phyloP scores from a whole-genome alignment of 2,329 filamentous ascomycete species.

The Sclerotinia nivalis region DNA sequence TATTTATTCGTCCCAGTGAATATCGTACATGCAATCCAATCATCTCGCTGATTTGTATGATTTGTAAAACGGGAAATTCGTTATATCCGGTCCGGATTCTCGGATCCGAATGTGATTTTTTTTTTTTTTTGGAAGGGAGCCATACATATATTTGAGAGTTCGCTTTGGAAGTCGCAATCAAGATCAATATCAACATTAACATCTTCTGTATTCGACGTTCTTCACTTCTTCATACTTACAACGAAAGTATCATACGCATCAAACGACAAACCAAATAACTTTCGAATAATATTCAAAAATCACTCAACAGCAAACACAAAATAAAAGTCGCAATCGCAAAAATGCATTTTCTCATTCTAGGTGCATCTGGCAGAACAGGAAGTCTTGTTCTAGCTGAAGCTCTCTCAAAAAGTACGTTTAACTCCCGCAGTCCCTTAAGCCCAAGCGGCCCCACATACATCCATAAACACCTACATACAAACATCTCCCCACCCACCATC shows the following conservation, averaged over 20 bases:
- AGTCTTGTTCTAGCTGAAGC: slow-evolving; percentile 46
- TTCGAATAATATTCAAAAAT: background rate
- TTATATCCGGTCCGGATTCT: background rate
- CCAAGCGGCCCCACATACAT: background rate
- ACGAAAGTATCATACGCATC: background rate
- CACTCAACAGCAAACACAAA: background rate
- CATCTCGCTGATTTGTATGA: background rate
- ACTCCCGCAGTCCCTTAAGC: background rate
- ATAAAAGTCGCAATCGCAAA: background rate
- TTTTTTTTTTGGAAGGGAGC: background rate
- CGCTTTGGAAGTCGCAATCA: background rate
- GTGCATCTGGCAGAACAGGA: slow-evolving; percentile 51
- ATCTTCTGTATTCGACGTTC: background rate
- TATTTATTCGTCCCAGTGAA: background rate
- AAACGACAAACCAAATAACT: background rate
- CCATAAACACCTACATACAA: background rate
- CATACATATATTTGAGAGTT: slow-evolving; percentile 9
- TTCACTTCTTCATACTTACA: too few relatives aligned
- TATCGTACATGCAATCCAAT: background rate
- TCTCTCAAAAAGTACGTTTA: slow-evolving; percentile 35
- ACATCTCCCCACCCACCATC: background rate
- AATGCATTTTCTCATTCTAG: slow-evolving; percentile 50
- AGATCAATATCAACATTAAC: too few relatives aligned
- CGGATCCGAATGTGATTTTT: background rate
- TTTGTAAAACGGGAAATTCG: background rate